Evolutionary conservation across 768 basidiomycete genomes (phyloP).

Genomic region (Termitomyces sp.): DNA sequence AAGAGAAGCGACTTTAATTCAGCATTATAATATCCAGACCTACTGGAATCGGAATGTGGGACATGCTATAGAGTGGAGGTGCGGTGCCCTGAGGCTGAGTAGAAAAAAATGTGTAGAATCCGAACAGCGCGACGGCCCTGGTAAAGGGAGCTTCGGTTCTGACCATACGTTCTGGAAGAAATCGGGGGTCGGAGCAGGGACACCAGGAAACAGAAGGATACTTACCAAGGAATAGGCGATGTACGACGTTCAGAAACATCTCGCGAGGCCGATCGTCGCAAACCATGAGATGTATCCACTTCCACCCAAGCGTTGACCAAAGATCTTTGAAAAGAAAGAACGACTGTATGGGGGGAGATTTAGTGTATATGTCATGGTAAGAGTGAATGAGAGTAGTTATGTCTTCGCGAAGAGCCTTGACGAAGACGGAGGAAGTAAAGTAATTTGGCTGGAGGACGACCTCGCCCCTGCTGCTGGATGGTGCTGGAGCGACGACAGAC

Average conservation of each 20-base stretch:
- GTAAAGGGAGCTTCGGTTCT: slow-evolving; percentile 48
- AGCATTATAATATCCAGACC: slow-evolving; percentile 34
- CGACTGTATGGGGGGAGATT: slow-evolving; percentile 34
- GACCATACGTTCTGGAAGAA: slow-evolving; percentile 46
- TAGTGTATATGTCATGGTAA: slow-evolving; percentile 48
- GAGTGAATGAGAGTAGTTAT: slow-evolving; percentile 47
- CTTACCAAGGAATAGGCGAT: slow-evolving; percentile 67
- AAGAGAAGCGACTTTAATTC: not conserved
- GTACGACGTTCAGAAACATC: slow-evolving; percentile 52
- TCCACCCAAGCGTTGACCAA: slow-evolving; percentile 70
- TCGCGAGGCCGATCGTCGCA: slow-evolving; percentile 66
- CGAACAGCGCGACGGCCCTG: slow-evolving; percentile 63
- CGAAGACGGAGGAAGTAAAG: slow-evolving; percentile 76
- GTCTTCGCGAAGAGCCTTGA: slow-evolving; percentile 62
- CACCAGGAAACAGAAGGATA: not conserved
- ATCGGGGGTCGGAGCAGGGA: not conserved
- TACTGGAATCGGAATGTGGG: slow-evolving; percentile 57
- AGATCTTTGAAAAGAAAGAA: slow-evolving; percentile 69
- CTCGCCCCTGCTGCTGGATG: slow-evolving; percentile 57
- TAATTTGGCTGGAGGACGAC: slow-evolving; percentile 68
- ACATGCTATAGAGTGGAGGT: slow-evolving; percentile 45
- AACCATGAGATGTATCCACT: slow-evolving; percentile 71
- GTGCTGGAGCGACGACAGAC: slow-evolving; percentile 44
- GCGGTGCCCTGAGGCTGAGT: slow-evolving; percentile 60
- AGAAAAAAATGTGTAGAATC: slow-evolving; percentile 62